Percentiles rank a stretch among this genome's conserved stretches.
These are phyloP conservation scores for Penstemon newberryi DNA, from an alignment of 257 asterid genomes.

Conservation along the genomic window DNA sequence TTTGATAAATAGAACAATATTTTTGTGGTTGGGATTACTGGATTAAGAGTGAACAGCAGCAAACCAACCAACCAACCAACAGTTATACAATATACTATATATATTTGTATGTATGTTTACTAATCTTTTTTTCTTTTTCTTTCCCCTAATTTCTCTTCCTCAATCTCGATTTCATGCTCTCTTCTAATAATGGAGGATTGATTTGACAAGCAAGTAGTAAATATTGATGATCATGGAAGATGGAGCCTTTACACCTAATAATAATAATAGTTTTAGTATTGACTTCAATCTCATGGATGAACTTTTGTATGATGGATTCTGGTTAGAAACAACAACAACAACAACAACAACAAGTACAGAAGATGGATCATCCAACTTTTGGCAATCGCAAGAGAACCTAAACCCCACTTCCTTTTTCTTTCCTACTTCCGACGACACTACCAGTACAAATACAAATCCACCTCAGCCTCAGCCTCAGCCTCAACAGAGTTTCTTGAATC, in stretches of 20 bases:
- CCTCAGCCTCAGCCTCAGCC: too few relatives aligned
- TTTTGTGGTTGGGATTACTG: too few relatives aligned
- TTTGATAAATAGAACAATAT: too few relatives aligned
- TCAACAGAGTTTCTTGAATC: background rate
- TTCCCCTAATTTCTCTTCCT: slow-evolving; percentile 50
- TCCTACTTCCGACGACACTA: slow-evolving; percentile 32
- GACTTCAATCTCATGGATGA: slow-evolving; percentile 60
- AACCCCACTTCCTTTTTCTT: background rate
- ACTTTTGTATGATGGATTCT: slow-evolving; percentile 72
- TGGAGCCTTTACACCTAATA: too few relatives aligned
- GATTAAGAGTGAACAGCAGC: too few relatives aligned
- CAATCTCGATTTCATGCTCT: slow-evolving; percentile 45
- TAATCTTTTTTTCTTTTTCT: background rate
- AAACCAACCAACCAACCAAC: too few relatives aligned
- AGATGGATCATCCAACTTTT: slow-evolving; percentile 48
- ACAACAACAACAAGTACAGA: too few relatives aligned
- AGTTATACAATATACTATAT: too few relatives aligned
- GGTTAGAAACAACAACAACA: slow-evolving; percentile 65
- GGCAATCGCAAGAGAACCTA: slow-evolving; percentile 3
- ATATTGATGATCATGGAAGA: slow-evolving; percentile 46
- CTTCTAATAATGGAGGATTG: background rate
- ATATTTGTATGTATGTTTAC: too few relatives aligned
- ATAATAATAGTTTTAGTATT: too few relatives aligned
- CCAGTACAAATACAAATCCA: slow-evolving; percentile 26
- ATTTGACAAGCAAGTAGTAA: slow-evolving; percentile 20